Conservation (phyloP, 2,329 filamentous ascomycete genomes). For the Chrysoporthe deuterocubensis region DNA sequence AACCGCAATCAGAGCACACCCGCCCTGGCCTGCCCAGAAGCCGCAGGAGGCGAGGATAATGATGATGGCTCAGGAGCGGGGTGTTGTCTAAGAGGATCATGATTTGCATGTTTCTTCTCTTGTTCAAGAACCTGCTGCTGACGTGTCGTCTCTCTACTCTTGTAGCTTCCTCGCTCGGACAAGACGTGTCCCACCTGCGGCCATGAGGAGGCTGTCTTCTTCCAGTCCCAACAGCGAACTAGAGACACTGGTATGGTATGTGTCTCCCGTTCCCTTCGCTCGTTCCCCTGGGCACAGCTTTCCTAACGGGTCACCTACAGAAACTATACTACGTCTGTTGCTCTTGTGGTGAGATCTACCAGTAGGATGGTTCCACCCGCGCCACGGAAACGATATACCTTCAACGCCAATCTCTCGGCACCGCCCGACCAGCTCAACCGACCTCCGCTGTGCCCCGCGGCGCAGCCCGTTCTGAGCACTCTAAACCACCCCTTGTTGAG, state of each 20-base stretch:
- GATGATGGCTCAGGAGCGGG: conserved; percentile 24
- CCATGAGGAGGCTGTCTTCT: conserved; percentile 93
- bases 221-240: conserved; percentile 97
- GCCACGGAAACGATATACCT: not conserved
- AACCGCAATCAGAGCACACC: conserved; percentile 23
- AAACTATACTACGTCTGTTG: conserved; percentile 96
- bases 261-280: not conserved
- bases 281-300: not conserved
- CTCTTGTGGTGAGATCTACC: conserved; percentile 87
- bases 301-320: conserved; percentile 46
- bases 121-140: conserved; percentile 42
- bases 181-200: conserved; percentile 84
- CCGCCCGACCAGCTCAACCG: not conserved
- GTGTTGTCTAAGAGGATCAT: conserved; percentile 24
- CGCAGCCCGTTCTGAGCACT: not conserved
- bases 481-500: not conserved
- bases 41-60: conserved; percentile 7
- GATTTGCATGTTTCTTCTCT: conserved; percentile 29
- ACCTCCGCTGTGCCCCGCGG: not conserved
- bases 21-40: conserved; percentile 8
- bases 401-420: not conserved
- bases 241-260: conserved; percentile 98
- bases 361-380: conserved; percentile 40
- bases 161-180: conserved; percentile 87
- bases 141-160: conserved; percentile 44